Evolutionary conservation across 2,329 filamentous ascomycete genomes (phyloP).

Genomic region (Pyrenochaeta sp.): DNA sequence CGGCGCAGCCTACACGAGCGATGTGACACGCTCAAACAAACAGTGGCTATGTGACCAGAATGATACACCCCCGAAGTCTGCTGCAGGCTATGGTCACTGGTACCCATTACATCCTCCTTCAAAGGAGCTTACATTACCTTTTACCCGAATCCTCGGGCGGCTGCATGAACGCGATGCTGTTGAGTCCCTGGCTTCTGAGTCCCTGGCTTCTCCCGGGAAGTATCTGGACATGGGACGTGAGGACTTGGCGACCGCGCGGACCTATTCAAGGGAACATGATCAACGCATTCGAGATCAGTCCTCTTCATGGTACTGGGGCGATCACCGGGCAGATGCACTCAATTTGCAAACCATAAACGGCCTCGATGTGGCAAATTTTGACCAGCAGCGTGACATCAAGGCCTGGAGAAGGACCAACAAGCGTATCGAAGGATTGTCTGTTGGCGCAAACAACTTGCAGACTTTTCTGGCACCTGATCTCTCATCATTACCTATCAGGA

Average conservation of each 20-base stretch:
- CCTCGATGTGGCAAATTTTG: constrained; percentile 57
- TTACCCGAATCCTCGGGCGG: constrained; percentile 61
- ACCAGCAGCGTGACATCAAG: constrained; percentile 54
- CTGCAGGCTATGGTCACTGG: constrained; percentile 58
- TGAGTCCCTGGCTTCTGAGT: constrained; percentile 51
- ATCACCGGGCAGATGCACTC: constrained; percentile 63
- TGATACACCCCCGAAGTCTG: constrained; percentile 20
- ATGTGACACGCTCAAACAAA: constrained; percentile 42
- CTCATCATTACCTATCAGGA: constrained; percentile 6
- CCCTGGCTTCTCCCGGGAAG: constrained; percentile 6
- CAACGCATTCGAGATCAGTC: constrained; percentile 52
- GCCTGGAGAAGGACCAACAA: constrained; percentile 57
- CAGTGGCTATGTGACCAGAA: constrained; percentile 23
- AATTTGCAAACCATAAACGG: constrained; percentile 64
- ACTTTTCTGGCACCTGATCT: constrained; percentile 29
- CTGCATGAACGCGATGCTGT: constrained; percentile 61
- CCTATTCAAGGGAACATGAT: constrained; percentile 57
- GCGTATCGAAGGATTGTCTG: constrained; percentile 48
- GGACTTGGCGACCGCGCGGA: constrained; percentile 56
- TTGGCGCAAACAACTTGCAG: constrained; percentile 7
- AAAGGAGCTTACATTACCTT: constrained; percentile 56
- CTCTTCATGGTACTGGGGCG: constrained; percentile 65
- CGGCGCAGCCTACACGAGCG: constrained; percentile 58
- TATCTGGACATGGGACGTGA: constrained; percentile 56
- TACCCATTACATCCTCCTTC: constrained; percentile 56